Evolutionary conservation across 805 yeast species (phyloP).

Genomic region (Kluyveromyces aestuarii): DNA sequence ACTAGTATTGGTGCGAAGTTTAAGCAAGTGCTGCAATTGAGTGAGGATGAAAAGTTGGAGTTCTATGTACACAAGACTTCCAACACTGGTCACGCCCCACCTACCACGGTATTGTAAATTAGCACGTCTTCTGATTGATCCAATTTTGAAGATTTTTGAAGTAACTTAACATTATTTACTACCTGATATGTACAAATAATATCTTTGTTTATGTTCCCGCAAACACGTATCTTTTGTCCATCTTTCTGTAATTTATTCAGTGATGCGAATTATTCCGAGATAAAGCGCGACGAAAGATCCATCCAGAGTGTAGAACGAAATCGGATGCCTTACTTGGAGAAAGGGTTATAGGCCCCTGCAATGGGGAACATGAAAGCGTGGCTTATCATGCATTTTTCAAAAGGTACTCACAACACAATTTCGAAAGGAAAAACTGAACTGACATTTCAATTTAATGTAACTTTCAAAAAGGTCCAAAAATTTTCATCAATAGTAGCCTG

Average conservation of each 20-base stretch:
- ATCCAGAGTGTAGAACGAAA: too few relatives aligned
- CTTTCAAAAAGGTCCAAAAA: slow-evolving; percentile 1
- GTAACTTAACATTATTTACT: neutral
- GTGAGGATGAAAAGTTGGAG: slow-evolving; percentile 69
- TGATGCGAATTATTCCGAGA: too few relatives aligned
- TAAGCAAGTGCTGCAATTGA: slow-evolving; percentile 73
- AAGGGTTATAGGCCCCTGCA: too few relatives aligned
- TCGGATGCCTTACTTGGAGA: too few relatives aligned
- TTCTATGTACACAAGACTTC: slow-evolving; percentile 37
- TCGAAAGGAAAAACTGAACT: too few relatives aligned
- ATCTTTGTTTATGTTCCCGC: neutral
- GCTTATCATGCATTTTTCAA: too few relatives aligned
- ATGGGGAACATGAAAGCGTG: too few relatives aligned
- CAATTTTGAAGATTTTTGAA: neutral
- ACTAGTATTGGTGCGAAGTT: slow-evolving; percentile 76
- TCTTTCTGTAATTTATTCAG: neutral
- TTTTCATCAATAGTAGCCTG: slow-evolving; percentile 25
- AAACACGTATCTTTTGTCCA: neutral
- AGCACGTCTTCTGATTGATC: slow-evolving; percentile 4
- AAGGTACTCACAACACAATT: too few relatives aligned
- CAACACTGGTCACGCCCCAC: slow-evolving; percentile 26
- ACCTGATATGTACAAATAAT: neutral
- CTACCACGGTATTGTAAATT: slow-evolving; percentile 27
- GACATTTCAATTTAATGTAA: too few relatives aligned
- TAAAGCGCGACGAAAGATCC: too few relatives aligned